A percentile compares a stretch with the other conserved stretches of the same genome.
These are phyloP conservation scores for Thelonectria discophora DNA, from an alignment of 2,329 filamentous ascomycete genomes.

Conservation along the genomic window DNA sequence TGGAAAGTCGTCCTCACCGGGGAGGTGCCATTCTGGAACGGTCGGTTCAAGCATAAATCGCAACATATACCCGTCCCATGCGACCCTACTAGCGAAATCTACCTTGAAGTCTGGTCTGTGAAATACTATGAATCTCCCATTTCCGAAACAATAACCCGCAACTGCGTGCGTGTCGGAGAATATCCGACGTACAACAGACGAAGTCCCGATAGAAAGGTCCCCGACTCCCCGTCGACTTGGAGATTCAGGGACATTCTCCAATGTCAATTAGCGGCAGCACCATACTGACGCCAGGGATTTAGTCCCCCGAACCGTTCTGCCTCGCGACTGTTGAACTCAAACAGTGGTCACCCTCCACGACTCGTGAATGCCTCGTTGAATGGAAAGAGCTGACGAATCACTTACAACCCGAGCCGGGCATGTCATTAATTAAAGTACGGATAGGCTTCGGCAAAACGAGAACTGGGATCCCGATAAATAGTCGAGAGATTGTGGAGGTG, in stretches of 20 bases:
- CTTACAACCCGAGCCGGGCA: neutral
- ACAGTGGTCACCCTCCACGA: neutral
- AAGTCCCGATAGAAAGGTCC: neutral
- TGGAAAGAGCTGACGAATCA: neutral
- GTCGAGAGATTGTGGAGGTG: neutral
- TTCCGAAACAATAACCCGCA: neutral
- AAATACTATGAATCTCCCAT: neutral
- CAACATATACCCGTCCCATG: neutral
- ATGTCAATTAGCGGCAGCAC: neutral
- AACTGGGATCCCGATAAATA: neutral
- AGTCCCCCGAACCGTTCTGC: neutral
- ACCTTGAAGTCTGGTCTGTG: no score
- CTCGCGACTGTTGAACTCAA: neutral
- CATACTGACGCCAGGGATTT: neutral
- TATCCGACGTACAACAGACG: neutral
- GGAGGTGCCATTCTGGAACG: no score
- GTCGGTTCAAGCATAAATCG: no score
- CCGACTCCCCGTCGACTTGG: neutral
- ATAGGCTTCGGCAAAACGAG: neutral
- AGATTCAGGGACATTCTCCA: neutral
- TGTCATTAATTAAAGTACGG: neutral
- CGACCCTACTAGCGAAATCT: neutral
- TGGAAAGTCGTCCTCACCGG: neutral
- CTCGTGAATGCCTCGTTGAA: neutral
- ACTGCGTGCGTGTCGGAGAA: neutral